Percentiles rank a stretch among this genome's conserved stretches.
These are phyloP conservation scores for Sanghuangporus baumii DNA, from an alignment of 1,284 basidiomycete species.

Conservation along the genomic window DNA sequence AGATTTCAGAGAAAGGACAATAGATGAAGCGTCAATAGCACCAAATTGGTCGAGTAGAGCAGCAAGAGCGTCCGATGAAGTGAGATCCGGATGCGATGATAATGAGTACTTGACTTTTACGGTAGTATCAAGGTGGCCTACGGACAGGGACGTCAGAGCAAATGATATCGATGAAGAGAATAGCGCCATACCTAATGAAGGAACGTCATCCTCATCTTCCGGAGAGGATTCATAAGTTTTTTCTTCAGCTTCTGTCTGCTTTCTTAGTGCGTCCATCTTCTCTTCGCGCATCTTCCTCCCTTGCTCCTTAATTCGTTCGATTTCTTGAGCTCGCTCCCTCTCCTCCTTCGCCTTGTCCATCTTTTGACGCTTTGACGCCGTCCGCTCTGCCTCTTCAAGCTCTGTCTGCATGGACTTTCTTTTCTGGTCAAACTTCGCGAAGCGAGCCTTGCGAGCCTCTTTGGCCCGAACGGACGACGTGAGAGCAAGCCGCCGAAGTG, in stretches of 20 bases:
- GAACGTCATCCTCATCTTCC: slow-evolving; percentile 34
- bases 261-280: slow-evolving; percentile 46
- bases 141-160: slow-evolving; percentile 15
- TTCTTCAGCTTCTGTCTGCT: slow-evolving; percentile 36
- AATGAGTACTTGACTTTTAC: slow-evolving; percentile 64
- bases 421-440: slow-evolving; percentile 72
- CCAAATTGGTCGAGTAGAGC: slow-evolving; percentile 56
- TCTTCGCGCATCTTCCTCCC: slow-evolving; percentile 70
- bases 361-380: slow-evolving; percentile 67
- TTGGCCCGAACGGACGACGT: slow-evolving; percentile 76
- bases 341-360: slow-evolving; percentile 57
- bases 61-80: slow-evolving; percentile 44
- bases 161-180: neutral
- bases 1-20: slow-evolving; percentile 60
- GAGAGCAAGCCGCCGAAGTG: slow-evolving; percentile 74
- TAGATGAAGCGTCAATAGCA: slow-evolving; percentile 49
- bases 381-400: slow-evolving; percentile 73
- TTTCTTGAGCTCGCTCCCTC: slow-evolving; percentile 52
- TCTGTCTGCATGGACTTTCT: slow-evolving; percentile 80
- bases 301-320: slow-evolving; percentile 74
- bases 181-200: slow-evolving; percentile 41
- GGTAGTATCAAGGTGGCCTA: slow-evolving; percentile 67
- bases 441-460: slow-evolving; percentile 66
- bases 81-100: slow-evolving; percentile 49
- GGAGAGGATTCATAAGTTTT: slow-evolving; percentile 26